A percentile compares a stretch with the other conserved stretches of the same genome.
phyloP scores from a whole-genome alignment of 2,329 filamentous ascomycete genomes.

The Sordariomycetes sp. region DNA sequence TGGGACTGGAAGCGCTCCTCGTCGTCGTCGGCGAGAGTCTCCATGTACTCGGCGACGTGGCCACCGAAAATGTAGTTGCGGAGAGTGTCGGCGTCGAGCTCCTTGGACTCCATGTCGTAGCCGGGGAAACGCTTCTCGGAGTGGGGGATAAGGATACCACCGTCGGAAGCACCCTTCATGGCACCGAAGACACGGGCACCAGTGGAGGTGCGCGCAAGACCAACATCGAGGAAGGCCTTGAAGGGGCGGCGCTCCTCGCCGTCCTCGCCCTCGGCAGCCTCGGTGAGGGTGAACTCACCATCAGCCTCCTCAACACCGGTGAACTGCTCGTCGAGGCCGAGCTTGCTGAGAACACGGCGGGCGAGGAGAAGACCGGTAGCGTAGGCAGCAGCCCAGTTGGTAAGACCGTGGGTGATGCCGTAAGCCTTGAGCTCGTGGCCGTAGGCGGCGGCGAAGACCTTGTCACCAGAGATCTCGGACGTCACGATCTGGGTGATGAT shows the following conservation, averaged over 20 bases:
- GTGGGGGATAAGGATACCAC: constrained; percentile 94
- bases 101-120: constrained; percentile 94
- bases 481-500: constrained; percentile 96
- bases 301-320: constrained; percentile 92
- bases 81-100: constrained; percentile 93
- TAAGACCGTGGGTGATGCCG: constrained; percentile 95
- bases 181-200: constrained; percentile 98
- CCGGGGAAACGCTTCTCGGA: constrained; percentile 99
- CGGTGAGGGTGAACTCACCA: constrained; percentile 92
- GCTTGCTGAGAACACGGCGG: constrained; percentile 94
- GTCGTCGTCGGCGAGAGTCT: constrained; percentile 97
- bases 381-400: constrained; percentile 99
- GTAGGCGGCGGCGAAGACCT: constrained; percentile 89
- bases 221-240: constrained; percentile 98
- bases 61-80: constrained; percentile 99
- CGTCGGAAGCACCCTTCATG: constrained; percentile 99
- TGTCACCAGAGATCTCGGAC: constrained; percentile 95
- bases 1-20: constrained; percentile 99
- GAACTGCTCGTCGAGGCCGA: constrained; percentile 89
- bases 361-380: constrained; percentile 93
- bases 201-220: constrained; percentile 93
- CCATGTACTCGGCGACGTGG: constrained; percentile 99
- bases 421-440: constrained; percentile 96
- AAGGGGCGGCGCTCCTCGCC: constrained; percentile 94
- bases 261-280: constrained; percentile 84